These are phyloP conservation scores for Helenozyma rhizophorensis DNA, from an alignment of 805 yeast genomes.

Conservation along the genomic window DNA sequence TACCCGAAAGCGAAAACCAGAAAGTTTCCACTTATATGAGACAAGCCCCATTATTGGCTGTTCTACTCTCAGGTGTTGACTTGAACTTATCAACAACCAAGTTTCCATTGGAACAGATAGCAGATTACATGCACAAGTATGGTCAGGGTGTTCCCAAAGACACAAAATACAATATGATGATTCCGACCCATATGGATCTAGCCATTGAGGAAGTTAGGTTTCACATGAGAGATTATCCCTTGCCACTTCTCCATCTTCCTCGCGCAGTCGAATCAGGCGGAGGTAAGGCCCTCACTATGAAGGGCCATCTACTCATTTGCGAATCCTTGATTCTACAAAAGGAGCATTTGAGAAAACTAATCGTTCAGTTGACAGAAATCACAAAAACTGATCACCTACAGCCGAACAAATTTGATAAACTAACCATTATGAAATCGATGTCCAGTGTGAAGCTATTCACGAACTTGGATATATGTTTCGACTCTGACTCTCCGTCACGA, in stretches of 20 bases:
- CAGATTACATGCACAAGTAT: conserved; percentile 59
- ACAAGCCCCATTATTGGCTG: conserved; percentile 32
- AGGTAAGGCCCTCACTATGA: conserved; percentile 28
- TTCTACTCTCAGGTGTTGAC: conserved; percentile 25
- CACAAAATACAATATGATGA: conserved; percentile 58
- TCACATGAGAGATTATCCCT: conserved; percentile 80
- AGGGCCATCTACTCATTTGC: conserved; percentile 65
- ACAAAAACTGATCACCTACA: conserved; percentile 29
- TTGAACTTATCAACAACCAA: conserved; percentile 23
- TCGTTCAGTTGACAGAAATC: conserved; percentile 55
- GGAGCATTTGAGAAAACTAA: conserved; percentile 53
- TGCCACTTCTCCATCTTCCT: conserved; percentile 78
- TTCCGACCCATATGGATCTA: conserved; percentile 62
- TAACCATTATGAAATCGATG: conserved; percentile 70
- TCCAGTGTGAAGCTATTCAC: conserved; percentile 71
- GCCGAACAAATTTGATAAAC: conserved; percentile 15
- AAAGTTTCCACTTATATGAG: conserved; percentile 27
- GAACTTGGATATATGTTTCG: conserved; percentile 51
- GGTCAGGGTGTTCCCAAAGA: conserved; percentile 84
- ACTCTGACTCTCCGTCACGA: conserved; percentile 54
- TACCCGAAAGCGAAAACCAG: conserved; percentile 17
- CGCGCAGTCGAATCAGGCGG: conserved; percentile 21
- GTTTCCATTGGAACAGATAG: conserved; percentile 36
- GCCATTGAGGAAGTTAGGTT: conserved; percentile 57
- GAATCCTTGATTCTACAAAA: conserved; percentile 55